Conservation (phyloP, 2,329 filamentous ascomycete species). For the Fusarium sp. region DNA sequence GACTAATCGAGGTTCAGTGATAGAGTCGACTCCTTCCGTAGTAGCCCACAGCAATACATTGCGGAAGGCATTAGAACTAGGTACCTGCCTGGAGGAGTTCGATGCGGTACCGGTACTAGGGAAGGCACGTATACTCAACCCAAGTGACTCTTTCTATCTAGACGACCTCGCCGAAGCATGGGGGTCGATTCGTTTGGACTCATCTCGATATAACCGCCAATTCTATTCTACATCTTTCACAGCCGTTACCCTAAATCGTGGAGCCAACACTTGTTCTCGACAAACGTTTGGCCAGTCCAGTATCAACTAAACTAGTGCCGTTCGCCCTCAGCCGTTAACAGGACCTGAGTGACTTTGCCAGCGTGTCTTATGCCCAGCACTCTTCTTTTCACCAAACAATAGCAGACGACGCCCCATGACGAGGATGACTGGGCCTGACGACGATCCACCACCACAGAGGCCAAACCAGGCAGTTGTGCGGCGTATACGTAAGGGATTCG, state of each 20-base stretch:
- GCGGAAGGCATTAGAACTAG: no score
- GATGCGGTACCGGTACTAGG: no score
- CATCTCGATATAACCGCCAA: not conserved
- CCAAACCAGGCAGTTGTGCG: slow-evolving; percentile 17
- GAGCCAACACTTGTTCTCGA: slow-evolving; percentile 17
- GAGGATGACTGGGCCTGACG: slow-evolving; percentile 31
- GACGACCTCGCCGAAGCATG: no score
- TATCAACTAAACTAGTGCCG: slow-evolving; percentile 16
- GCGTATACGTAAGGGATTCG: slow-evolving; percentile 38
- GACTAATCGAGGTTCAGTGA: not conserved
- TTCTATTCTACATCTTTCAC: slow-evolving; percentile 16
- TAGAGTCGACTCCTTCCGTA: not conserved
- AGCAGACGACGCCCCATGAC: slow-evolving; percentile 16
- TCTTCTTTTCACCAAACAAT: slow-evolving; percentile 9
- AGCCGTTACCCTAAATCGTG: slow-evolving; percentile 16
- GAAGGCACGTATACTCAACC: no score
- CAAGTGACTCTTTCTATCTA: no score
- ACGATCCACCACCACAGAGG: slow-evolving; percentile 34
- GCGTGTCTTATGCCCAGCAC: slow-evolving; percentile 1
- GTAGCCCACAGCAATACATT: no score
- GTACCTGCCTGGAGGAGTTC: no score
- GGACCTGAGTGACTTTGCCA: slow-evolving; percentile 13
- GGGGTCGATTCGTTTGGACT: not conserved
- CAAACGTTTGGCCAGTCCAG: slow-evolving; percentile 24
- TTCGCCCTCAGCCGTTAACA: slow-evolving; percentile 6